Evolutionary conservation across 1,284 basidiomycete genomes (phyloP).

Genomic region (Apiotrichum mycotoxinovorans): DNA sequence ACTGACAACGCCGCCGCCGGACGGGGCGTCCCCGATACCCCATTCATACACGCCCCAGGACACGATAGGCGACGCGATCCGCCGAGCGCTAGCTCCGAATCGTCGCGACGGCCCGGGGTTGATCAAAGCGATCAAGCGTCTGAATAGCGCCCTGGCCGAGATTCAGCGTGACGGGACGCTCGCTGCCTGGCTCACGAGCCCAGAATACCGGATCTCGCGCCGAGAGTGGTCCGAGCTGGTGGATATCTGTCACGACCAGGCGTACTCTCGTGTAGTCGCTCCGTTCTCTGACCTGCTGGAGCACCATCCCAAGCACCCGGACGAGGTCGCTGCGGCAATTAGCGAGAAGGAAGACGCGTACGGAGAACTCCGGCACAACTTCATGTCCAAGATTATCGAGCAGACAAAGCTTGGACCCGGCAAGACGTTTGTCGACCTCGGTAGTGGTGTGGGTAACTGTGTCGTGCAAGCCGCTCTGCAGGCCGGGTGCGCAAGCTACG

Average conservation of each 20-base stretch:
- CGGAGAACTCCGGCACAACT: conserved; percentile 47
- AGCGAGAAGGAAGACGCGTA: conserved; percentile 47
- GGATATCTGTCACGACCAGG: conserved; percentile 53
- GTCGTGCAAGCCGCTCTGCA: conserved; percentile 56
- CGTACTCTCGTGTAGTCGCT: conserved; percentile 56
- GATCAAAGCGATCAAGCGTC: conserved; percentile 51
- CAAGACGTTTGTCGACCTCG: conserved; percentile 54
- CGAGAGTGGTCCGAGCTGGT: conserved; percentile 51
- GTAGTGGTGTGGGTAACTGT: conserved; percentile 58
- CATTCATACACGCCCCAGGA: conserved; percentile 26
- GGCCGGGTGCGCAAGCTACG: conserved; percentile 53
- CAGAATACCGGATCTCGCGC: conserved; percentile 24
- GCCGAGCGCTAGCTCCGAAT: conserved; percentile 53
- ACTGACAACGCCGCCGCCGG: conserved; percentile 28
- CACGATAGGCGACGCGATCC: conserved; percentile 53
- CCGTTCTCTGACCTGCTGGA: conserved; percentile 52
- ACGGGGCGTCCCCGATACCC: conserved; percentile 16
- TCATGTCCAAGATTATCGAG: conserved; percentile 46
- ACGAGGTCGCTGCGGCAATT: conserved; percentile 41
- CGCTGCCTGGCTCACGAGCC: conserved; percentile 23
- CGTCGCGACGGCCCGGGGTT: conserved; percentile 54
- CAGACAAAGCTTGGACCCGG: conserved; percentile 41
- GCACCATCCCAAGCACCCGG: conserved; percentile 45
- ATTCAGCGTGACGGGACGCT: conserved; percentile 48
- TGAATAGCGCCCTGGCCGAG: conserved; percentile 51